These are phyloP conservation scores for Saccharomyces eubayanus DNA, from an alignment of 805 yeast genomes.

Conservation along the genomic window DNA sequence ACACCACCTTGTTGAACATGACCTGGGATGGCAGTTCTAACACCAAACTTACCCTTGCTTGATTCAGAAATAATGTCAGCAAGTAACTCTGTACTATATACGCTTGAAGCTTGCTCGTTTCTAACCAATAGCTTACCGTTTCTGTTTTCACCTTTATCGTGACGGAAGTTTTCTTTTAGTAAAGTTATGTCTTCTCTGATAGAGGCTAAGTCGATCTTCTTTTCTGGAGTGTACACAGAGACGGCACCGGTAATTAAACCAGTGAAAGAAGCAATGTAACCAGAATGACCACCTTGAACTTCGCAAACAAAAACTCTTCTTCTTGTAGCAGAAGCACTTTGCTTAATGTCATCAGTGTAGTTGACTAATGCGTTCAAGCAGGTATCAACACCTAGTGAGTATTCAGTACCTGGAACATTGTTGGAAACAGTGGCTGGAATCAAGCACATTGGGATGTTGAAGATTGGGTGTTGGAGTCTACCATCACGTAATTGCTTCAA, in stretches of 20 bases:
- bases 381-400: conserved; percentile 91
- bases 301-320: conserved; percentile 93
- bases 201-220: conserved; percentile 57
- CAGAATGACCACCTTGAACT: conserved; percentile 96
- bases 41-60: conserved; percentile 69
- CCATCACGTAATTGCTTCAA: conserved; percentile 74
- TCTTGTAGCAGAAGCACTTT: conserved; percentile 89
- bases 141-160: conserved; percentile 70
- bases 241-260: conserved; percentile 86
- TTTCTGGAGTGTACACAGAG: conserved; percentile 86
- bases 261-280: conserved; percentile 81
- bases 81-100: conserved; percentile 72
- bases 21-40: conserved; percentile 94
- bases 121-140: conserved; percentile 82
- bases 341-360: conserved; percentile 93
- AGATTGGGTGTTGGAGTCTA: conserved; percentile 73
- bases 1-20: conserved; percentile 96
- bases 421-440: conserved; percentile 95
- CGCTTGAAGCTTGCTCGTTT: conserved; percentile 73
- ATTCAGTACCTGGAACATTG: conserved; percentile 98
- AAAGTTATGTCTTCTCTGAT: conserved; percentile 69
- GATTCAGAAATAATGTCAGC: conserved; percentile 80
- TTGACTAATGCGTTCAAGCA: conserved; percentile 85
- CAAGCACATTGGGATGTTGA: conserved; percentile 88
- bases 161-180: conserved; percentile 56